Evolutionary conservation across 345 rosid genomes (phyloP).

Genomic region (Firmiana major): DNA sequence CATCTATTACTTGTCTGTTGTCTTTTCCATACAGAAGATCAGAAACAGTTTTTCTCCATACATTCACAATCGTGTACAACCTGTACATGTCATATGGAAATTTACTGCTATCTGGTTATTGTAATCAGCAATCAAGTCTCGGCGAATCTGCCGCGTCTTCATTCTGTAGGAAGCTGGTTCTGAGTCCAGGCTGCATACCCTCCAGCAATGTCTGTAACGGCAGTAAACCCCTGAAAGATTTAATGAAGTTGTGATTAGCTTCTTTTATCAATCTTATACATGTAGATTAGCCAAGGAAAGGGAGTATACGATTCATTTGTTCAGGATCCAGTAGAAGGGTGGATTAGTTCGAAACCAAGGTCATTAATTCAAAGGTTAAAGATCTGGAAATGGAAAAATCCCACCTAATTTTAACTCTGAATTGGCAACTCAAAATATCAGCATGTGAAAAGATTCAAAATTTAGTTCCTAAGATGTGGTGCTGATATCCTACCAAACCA

Average conservation of each 20-base stretch:
- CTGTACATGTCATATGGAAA: not conserved
- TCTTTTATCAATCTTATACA: not conserved
- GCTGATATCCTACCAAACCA: constrained; percentile 11
- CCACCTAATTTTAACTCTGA: no score
- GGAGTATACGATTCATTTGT: no score
- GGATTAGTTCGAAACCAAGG: not conserved
- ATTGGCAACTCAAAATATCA: no score
- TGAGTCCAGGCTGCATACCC: constrained; percentile 72
- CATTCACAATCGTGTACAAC: not conserved
- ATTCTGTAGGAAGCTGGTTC: constrained; percentile 67
- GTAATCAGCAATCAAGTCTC: not conserved
- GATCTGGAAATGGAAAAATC: no score
- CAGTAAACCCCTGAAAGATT: constrained; percentile 61
- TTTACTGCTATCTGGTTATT: not conserved
- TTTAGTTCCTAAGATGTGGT: not conserved
- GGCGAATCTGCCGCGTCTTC: constrained; percentile 10
- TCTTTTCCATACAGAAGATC: not conserved
- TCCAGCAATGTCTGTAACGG: constrained; percentile 66
- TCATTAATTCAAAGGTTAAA: not conserved
- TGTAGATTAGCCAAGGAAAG: not conserved
- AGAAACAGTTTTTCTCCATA: not conserved
- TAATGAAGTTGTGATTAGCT: constrained; percentile 3
- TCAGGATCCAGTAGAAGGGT: not conserved
- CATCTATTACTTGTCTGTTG: not conserved
- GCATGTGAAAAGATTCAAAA: not conserved